Conservation (phyloP, 768 basidiomycete species). For the Dictyophora rubrovolvata region DNA sequence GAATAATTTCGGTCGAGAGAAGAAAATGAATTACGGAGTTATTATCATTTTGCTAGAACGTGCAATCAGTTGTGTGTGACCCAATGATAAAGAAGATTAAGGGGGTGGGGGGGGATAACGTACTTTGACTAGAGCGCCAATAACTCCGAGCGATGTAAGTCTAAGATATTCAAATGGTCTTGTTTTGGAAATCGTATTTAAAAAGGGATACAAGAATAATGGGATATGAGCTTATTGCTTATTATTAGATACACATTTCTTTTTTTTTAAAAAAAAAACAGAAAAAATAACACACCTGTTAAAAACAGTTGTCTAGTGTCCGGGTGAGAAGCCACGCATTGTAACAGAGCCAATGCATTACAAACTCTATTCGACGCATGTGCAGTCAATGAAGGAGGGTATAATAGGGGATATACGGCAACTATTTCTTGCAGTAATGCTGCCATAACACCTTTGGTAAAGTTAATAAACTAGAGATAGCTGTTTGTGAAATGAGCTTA, state of each 20-base stretch:
- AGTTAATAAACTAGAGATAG: neutral
- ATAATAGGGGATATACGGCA: conserved; percentile 91
- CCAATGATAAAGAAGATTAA: neutral
- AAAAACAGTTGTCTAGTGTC: conserved; percentile 94
- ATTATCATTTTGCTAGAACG: conserved; percentile 91
- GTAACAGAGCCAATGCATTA: conserved; percentile 93
- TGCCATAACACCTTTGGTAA: conserved; percentile 81
- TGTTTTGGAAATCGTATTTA: conserved; percentile 98
- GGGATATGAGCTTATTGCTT: conserved; percentile 76
- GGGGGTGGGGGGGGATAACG: conserved; percentile 12
- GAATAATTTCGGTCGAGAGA: conserved; percentile 98
- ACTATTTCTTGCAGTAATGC: conserved; percentile 96
- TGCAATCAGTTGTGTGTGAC: conserved; percentile 2
- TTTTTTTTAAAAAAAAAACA: neutral
- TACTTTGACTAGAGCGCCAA: conserved; percentile 97
- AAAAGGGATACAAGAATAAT: conserved; percentile 89
- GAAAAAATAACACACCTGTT: conserved; percentile 54
- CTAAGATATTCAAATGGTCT: conserved; percentile 99
- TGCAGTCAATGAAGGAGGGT: conserved; percentile 91
- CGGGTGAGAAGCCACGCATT: conserved; percentile 96
- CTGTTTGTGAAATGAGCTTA: conserved; percentile 23
- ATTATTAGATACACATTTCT: conserved; percentile 1
- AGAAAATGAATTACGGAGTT: conserved; percentile 98
- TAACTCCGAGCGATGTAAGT: conserved; percentile 98
- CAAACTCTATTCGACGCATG: conserved; percentile 98